A percentile compares a stretch with the other conserved stretches of the same genome.
These are phyloP conservation scores for Pleurozium schreberi DNA, from an alignment of 225 moss, liverwort and hornwort genomes.

Conservation along the genomic window DNA sequence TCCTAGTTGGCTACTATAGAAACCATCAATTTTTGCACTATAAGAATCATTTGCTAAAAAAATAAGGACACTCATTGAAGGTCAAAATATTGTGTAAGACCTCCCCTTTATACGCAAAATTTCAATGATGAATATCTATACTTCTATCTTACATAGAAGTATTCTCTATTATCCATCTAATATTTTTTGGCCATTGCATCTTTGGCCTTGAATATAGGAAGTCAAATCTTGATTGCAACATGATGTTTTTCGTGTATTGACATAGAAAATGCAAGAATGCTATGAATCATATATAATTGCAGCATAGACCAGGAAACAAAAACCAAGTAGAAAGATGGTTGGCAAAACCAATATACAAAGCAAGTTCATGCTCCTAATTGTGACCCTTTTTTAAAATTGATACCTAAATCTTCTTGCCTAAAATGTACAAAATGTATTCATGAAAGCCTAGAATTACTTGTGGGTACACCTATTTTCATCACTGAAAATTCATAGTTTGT, in stretches of 20 bases:
- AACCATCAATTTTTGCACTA: too few relatives aligned
- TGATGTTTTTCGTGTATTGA: not conserved
- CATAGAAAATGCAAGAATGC: too few relatives aligned
- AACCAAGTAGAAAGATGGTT: not conserved
- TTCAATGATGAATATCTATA: not conserved
- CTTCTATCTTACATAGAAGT: not conserved
- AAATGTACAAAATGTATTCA: not conserved
- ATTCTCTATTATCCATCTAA: not conserved
- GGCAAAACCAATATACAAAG: not conserved
- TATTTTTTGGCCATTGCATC: too few relatives aligned
- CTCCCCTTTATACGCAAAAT: not conserved
- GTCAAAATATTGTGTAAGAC: not conserved
- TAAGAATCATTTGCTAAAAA: too few relatives aligned
- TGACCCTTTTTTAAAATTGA: not conserved
- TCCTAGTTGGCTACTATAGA: fast-evolving
- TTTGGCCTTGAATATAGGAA: too few relatives aligned
- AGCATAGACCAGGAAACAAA: not conserved
- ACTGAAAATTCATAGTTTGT: not conserved
- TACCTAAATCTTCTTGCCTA: not conserved
- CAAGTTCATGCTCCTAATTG: not conserved
- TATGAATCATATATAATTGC: not conserved
- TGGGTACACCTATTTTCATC: too few relatives aligned
- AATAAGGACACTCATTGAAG: not conserved
- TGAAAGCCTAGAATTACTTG: not conserved
- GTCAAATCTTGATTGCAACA: too few relatives aligned